Base-by-base conservation (phyloP, 805 yeast genomes). In the Cyberlindnera mycetangii region DNA sequence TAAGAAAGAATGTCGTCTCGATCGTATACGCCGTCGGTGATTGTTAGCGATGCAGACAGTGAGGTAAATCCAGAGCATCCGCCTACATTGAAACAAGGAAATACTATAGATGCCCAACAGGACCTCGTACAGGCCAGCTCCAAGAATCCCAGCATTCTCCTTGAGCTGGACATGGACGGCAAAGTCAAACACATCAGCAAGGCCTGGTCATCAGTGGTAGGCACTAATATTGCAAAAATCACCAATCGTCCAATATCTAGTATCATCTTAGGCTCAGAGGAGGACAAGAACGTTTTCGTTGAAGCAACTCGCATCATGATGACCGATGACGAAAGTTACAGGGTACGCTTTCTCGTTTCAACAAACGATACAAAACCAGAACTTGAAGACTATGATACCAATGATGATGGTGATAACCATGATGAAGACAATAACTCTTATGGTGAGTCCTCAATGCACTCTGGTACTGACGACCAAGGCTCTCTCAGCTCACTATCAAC, bases 141-240 rank as follows among this genome's bases (percentile, higher is more conserved):
- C 2, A 72, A 75, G 48, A 83, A 81, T 50, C 85, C 87, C 1
- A 82, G 88, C 11, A 80, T 83, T n/a, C 83, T 92, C 3, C 67
- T 92, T 66, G 99, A 92, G 64, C 67, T 93, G 49, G 90, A 84
- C 56, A 66, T 89, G 59, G 83, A 83, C 55, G 89, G 97, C 24
- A 78, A 74, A 27, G 81, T 93, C n/a, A 75, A 76, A 42, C 87
- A 85, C 61, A 62, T 89, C 20, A 78, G 92, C 50, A 77, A 76
- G 51, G 78, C 83, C 51, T 92, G 97, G 97, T 84, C 81, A 51
- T 59, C 74, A 8, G 73, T 89, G 7, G 87, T 88, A 9, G 95
- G 95, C 1, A 83, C 89, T 0, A 70, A 69, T 12, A 69, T 76
- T 4, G 61, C 66, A 11, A 79, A 81, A 58, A 70, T 85, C n/a